Evolutionary conservation across 148 eudicot genomes (phyloP).

Genomic region (Camellia sinensis): DNA sequence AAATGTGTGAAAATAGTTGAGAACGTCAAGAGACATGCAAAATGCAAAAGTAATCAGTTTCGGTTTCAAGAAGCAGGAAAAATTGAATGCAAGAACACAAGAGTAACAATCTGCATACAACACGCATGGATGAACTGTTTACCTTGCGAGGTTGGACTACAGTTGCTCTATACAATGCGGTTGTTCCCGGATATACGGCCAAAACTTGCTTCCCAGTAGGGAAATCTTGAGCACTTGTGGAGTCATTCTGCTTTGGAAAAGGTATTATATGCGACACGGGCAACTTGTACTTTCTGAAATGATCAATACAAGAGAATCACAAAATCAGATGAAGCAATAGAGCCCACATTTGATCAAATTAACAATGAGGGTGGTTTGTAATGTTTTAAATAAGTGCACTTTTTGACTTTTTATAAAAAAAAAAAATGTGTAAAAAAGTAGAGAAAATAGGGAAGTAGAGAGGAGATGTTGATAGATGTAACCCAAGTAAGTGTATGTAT

Average conservation of each 20-base stretch:
- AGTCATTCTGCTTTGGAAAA: conserved; percentile 78
- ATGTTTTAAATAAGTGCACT: no score
- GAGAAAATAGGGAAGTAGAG: no score
- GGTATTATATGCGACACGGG: conserved; percentile 83
- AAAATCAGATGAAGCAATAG: background rate
- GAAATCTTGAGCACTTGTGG: conserved; percentile 65
- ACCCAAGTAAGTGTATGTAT: no score
- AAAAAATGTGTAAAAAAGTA: no score
- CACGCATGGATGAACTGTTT: conserved; percentile 6
- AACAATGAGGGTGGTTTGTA: background rate
- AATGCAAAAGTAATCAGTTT: conserved; percentile 29
- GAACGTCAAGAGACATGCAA: conserved; percentile 21
- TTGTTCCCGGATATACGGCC: conserved; percentile 95
- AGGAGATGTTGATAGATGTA: no score
- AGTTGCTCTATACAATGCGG: conserved; percentile 94
- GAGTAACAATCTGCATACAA: background rate
- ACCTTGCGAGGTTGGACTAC: conserved; percentile 91
- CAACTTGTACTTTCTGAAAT: conserved; percentile 77
- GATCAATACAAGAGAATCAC: conserved; percentile 4
- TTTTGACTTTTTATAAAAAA: no score
- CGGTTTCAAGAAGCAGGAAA: background rate
- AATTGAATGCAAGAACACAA: background rate
- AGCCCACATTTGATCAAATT: background rate
- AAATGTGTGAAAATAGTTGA: conserved; percentile 18
- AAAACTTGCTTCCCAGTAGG: conserved; percentile 77